phyloP scores from a whole-genome alignment of 176 grass and related monocot species.

The barley (Hordeum vulgare) region MorexV3_pseudomolecules_assembly NC_058518.1:10820157-10820656 shows the following conservation, averaged over 20 bases:
- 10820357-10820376: not conserved
- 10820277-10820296: not conserved
- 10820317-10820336: not conserved
- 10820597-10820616: not conserved
- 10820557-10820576: not conserved
- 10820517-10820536: no score
- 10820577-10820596: not conserved
- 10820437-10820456: no score
- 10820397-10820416: not conserved
- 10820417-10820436: no score
- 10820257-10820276: not conserved
- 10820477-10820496: no score
- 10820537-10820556: not conserved
- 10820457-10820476: no score
- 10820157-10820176: conserved; percentile 9
- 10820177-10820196: not conserved
- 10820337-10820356: not conserved
- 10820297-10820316: not conserved
- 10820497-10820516: no score
- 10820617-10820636: not conserved
- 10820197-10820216: not conserved
- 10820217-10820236: not conserved
- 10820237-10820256: not conserved
- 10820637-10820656: not conserved
- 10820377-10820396: not conserved